phyloP scores from a whole-genome alignment of 2,329 filamentous ascomycete genomes.

The Bisporella sp. region DNA sequence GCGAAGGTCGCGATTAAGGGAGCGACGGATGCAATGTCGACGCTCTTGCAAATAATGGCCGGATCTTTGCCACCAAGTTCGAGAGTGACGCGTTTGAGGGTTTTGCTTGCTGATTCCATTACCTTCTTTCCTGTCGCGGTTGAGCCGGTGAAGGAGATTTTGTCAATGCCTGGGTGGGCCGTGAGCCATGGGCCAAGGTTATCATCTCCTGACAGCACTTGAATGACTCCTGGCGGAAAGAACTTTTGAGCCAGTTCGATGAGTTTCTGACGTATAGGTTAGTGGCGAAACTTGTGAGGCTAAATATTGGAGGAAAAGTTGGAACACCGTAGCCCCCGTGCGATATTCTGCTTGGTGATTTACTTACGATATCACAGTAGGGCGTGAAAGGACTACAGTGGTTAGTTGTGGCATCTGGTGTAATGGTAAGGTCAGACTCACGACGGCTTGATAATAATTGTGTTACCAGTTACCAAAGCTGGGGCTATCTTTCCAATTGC shows the following conservation, averaged over 20 bases:
- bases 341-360: too few relatives aligned
- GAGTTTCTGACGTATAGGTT: slow-evolving; percentile 30
- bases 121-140: slow-evolving; percentile 40
- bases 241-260: slow-evolving; percentile 40
- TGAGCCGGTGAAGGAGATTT: slow-evolving; percentile 51
- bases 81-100: slow-evolving; percentile 45
- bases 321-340: too few relatives aligned
- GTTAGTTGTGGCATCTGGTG: not conserved
- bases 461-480: slow-evolving; percentile 43
- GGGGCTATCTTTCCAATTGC: slow-evolving; percentile 43
- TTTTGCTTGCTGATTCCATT: slow-evolving; percentile 40
- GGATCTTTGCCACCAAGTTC: slow-evolving; percentile 49
- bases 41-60: slow-evolving; percentile 44
- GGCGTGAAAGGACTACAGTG: slow-evolving; percentile 46
- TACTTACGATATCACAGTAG: slow-evolving; percentile 34
- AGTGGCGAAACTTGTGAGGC: too few relatives aligned
- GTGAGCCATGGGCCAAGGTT: slow-evolving; percentile 45
- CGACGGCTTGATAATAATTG: slow-evolving; percentile 47
- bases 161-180: slow-evolving; percentile 43
- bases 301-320: too few relatives aligned
- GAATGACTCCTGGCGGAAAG: slow-evolving; percentile 49
- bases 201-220: slow-evolving; percentile 45
- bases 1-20: slow-evolving; percentile 37
- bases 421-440: not conserved
- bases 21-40: slow-evolving; percentile 38